These are phyloP conservation scores for Odonthalia washingtoniensis DNA, from an alignment of 31 red algal species.

Conservation along the genomic window DNA sequence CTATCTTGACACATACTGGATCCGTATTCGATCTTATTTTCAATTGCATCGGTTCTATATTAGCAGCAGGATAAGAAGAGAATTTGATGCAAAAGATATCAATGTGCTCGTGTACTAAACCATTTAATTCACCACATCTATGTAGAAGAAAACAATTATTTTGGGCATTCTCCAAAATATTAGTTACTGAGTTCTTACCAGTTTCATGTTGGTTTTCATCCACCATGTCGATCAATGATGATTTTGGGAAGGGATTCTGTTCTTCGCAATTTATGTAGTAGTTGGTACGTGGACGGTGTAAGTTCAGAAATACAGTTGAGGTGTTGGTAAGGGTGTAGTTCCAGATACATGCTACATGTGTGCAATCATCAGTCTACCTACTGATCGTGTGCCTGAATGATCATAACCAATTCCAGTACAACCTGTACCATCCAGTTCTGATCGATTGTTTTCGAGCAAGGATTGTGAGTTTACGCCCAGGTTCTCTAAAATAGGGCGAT, in stretches of 20 bases:
- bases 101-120: neutral
- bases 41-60: neutral
- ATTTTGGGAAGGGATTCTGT: neutral
- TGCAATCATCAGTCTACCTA: neutral
- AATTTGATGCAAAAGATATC: neutral
- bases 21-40: neutral
- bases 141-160: neutral
- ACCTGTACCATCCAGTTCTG: neutral
- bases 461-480: conserved; percentile 5
- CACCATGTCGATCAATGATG: neutral
- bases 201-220: too few species aligned
- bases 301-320: neutral
- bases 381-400: neutral
- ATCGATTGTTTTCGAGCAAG: conserved; percentile 24
- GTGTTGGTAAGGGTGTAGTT: neutral
- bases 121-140: neutral
- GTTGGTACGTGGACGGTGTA: neutral
- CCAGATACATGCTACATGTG: neutral
- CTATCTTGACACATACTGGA: neutral
- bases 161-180: neutral
- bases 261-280: neutral
- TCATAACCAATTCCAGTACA: neutral
- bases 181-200: neutral
- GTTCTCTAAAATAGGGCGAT: neutral
- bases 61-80: neutral